Percentiles rank a stretch among this genome's conserved stretches.
These are phyloP conservation scores for Lachancea meyersii DNA, from an alignment of 805 yeast genomes.

Conservation along the genomic window DNA sequence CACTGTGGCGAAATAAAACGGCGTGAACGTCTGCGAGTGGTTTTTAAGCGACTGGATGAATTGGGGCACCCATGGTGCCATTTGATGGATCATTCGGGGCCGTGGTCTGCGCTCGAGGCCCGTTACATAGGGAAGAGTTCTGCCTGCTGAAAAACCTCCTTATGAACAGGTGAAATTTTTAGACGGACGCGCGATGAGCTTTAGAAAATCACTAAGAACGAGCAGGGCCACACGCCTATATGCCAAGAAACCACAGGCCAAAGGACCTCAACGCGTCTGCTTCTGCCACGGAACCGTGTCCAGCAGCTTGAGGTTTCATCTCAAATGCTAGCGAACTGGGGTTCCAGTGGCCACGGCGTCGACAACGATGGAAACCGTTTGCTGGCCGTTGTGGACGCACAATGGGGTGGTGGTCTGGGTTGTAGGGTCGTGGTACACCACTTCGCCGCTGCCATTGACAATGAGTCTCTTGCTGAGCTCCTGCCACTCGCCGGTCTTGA, in stretches of 20 bases:
- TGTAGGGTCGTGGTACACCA: constrained; percentile 16
- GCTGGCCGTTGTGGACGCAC: constrained; percentile 7
- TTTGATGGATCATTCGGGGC: constrained; percentile 32
- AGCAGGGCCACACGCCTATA: not conserved
- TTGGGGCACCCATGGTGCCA: constrained; percentile 76
- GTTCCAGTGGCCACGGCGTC: constrained; percentile 16
- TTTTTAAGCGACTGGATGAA: constrained; percentile 49
- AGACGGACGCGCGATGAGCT: not conserved
- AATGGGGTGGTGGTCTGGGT: constrained; percentile 9
- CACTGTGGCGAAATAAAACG: constrained; percentile 66
- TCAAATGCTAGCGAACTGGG: not conserved
- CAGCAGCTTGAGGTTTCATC: too few species aligned
- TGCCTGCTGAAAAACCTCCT: not conserved
- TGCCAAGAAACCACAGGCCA: not conserved
- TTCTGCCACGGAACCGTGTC: too few species aligned
- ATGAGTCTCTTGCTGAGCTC: constrained; percentile 15
- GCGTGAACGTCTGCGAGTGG: constrained; percentile 46
- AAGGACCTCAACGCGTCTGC: too few species aligned
- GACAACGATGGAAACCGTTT: not conserved
- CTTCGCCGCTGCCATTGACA: constrained; percentile 6
- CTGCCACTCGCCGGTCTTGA: constrained; percentile 20
- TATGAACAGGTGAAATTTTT: constrained; percentile 4
- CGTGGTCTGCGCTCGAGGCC: not conserved
- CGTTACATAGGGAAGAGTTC: not conserved
- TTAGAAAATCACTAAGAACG: not conserved